Evolutionary conservation across 2,329 filamentous ascomycete genomes (phyloP).

Genomic region (Ceratocystis eucalypticola): DNA sequence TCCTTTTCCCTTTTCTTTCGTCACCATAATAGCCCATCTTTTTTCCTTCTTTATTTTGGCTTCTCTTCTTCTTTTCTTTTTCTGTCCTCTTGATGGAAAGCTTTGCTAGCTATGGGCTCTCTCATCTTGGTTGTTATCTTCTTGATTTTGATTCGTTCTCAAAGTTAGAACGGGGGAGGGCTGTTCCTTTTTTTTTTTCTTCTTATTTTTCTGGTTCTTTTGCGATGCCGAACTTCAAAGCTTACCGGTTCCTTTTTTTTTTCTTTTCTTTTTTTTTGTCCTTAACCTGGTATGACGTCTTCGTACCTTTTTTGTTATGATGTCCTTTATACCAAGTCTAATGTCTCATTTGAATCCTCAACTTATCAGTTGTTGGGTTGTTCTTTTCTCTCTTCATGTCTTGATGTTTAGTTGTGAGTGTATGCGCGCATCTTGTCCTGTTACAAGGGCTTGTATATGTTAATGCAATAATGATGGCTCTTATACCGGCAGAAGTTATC

Average conservation of each 20-base stretch:
- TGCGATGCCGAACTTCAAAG: not conserved
- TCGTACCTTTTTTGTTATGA: constrained; percentile 1
- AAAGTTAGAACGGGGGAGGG: not conserved
- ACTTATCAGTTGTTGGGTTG: constrained; percentile 1
- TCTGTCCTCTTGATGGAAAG: not conserved
- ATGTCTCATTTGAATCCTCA: constrained; percentile 6
- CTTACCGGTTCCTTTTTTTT: not conserved
- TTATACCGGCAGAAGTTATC: not conserved
- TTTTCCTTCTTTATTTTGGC: not conserved
- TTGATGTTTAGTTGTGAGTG: not conserved
- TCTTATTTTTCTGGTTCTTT: not conserved
- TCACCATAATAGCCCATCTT: not conserved
- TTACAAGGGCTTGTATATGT: too few relatives aligned
- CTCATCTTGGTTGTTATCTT: constrained; percentile 2
- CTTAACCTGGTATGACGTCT: constrained; percentile 2
- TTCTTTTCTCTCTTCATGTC: not conserved
- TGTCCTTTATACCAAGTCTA: constrained; percentile 7
- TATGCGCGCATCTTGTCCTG: too few relatives aligned
- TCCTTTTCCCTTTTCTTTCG: not conserved
- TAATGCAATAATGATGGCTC: too few relatives aligned
- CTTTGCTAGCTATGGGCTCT: too few relatives aligned
- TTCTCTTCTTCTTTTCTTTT: not conserved
- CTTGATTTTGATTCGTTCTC: constrained; percentile 1
- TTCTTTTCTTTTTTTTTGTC: not conserved
- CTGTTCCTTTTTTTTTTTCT: not conserved